Evolutionary conservation across 1,139 yeast species (phyloP).

Genomic region (Keqinozyma sinolaborantium): DNA sequence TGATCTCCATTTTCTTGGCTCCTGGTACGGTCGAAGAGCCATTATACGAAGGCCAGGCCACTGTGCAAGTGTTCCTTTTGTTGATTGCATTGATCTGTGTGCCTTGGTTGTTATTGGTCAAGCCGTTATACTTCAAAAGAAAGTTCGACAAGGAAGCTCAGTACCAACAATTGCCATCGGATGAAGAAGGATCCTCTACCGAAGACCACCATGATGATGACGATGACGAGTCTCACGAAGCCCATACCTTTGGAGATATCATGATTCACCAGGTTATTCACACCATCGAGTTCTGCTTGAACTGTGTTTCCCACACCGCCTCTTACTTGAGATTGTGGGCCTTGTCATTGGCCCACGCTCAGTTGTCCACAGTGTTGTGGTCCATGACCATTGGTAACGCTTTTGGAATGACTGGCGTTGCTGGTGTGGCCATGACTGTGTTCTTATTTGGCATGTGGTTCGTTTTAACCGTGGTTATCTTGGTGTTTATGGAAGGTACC

Average conservation of each 20-base stretch:
- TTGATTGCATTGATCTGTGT: constrained; percentile 67
- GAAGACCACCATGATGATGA: constrained; percentile 21
- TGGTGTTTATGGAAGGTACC: constrained; percentile 83
- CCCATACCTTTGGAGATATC: constrained; percentile 65
- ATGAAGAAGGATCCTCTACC: constrained; percentile 13
- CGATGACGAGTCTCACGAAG: constrained; percentile 52
- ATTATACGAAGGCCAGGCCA: constrained; percentile 61
- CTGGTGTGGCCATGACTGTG: constrained; percentile 52
- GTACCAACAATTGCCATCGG: constrained; percentile 26
- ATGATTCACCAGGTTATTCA: constrained; percentile 80
- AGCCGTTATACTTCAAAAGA: constrained; percentile 54
- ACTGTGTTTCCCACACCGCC: constrained; percentile 78
- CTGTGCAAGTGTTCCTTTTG: constrained; percentile 57
- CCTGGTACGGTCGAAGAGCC: constrained; percentile 73
- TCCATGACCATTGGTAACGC: constrained; percentile 69
- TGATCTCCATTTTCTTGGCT: constrained; percentile 75
- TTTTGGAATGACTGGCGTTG: constrained; percentile 46
- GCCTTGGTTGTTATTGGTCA: constrained; percentile 68
- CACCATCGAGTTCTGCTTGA: constrained; percentile 74
- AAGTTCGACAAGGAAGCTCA: constrained; percentile 40
- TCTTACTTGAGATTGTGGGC: constrained; percentile 81
- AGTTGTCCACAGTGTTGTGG: constrained; percentile 72
- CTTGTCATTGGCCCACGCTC: constrained; percentile 74
- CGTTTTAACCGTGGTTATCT: constrained; percentile 63
- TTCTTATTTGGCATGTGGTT: constrained; percentile 78